These are phyloP conservation scores for Lentinus tigrinus DNA, from an alignment of 768 basidiomycete genomes.

Conservation along the genomic window DNA sequence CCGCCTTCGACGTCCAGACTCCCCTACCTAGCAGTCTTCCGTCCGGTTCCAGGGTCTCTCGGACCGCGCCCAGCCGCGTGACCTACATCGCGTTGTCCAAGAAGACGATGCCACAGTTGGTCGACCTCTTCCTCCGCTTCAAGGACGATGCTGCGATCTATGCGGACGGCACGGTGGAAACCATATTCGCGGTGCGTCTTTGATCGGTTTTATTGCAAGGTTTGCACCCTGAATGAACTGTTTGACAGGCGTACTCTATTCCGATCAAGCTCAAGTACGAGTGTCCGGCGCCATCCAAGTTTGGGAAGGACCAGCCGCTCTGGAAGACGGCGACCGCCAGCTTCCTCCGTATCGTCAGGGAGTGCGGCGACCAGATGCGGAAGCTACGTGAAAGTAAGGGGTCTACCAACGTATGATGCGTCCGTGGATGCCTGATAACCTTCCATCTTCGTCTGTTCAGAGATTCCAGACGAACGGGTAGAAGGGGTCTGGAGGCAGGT, in stretches of 20 bases:
- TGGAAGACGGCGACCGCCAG: conserved; percentile 94
- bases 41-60: conserved; percentile 24
- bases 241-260: conserved; percentile 73
- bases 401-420: not conserved
- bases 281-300: conserved; percentile 86
- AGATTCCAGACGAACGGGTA: conserved; percentile 58
- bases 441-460: conserved; percentile 30
- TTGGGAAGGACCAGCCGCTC: conserved; percentile 80
- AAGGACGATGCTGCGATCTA: conserved; percentile 63
- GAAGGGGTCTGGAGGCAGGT: conserved; percentile 87
- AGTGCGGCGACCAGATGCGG: conserved; percentile 55
- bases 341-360: conserved; percentile 73
- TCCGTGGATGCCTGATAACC: not conserved
- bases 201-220: not conserved
- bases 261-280: conserved; percentile 95
- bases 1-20: conserved; percentile 61
- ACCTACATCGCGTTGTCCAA: conserved; percentile 92
- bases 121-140: conserved; percentile 73
- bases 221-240: too few relatives aligned
- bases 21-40: conserved; percentile 3
- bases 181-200: conserved; percentile 65
- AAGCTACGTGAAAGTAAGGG: conserved; percentile 47
- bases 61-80: conserved; percentile 51
- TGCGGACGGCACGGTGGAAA: conserved; percentile 79
- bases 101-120: conserved; percentile 79